A percentile compares a stretch with the other conserved stretches of the same genome.
Conservation (phyloP, 306 rosid genomes). For the Abrus pulchellus region DNA sequence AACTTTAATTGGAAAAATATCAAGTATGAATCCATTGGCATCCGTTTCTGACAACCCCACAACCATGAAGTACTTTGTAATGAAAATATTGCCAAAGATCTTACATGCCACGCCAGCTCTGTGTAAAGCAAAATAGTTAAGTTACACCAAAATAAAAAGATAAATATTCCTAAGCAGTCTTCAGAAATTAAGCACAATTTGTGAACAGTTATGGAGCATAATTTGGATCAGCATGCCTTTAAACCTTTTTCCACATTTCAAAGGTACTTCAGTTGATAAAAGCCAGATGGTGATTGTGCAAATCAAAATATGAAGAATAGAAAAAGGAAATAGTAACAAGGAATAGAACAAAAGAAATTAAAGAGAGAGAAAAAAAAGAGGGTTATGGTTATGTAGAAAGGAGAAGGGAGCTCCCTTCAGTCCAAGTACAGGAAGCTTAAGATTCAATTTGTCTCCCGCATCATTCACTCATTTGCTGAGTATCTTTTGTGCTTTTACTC, state of each 20-base stretch:
- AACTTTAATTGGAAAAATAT: not conserved
- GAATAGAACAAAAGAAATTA: too few relatives aligned
- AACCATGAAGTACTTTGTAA: not conserved
- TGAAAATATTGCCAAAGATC: not conserved
- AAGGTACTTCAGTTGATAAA: too few relatives aligned
- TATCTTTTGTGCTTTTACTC: conserved; percentile 36
- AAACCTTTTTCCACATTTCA: too few relatives aligned
- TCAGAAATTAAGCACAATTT: not conserved
- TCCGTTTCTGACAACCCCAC: not conserved
- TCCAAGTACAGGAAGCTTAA: conserved; percentile 84
- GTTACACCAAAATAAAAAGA: not conserved
- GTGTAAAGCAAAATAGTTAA: not conserved
- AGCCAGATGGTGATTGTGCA: not conserved
- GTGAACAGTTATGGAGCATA: too few relatives aligned
- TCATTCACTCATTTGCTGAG: conserved; percentile 94
- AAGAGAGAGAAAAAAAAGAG: too few relatives aligned
- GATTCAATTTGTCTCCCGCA: conserved; percentile 92
- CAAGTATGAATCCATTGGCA: not conserved
- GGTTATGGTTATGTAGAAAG: not conserved
- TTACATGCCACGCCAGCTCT: not conserved
- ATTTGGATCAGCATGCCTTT: too few relatives aligned
- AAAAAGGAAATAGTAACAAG: not conserved
- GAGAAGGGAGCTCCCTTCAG: conserved; percentile 99
- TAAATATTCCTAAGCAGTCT: not conserved
- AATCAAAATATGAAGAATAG: not conserved